Conservation (phyloP, 106 monocot species). For the Allium fistulosum region DNA sequence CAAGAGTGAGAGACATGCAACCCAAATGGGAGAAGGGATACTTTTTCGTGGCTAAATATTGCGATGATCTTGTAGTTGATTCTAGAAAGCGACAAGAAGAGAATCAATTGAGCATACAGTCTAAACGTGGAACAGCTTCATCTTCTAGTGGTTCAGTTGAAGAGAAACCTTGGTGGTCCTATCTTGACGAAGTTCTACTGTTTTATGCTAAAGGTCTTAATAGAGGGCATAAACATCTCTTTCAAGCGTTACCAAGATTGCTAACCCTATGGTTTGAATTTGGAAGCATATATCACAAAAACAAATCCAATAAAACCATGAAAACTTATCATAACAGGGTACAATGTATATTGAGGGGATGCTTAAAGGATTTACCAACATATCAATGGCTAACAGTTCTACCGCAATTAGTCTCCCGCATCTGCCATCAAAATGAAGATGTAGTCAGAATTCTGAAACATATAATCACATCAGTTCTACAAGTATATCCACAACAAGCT, state of each 20-base stretch:
- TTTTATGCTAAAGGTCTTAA: slow-evolving; percentile 94
- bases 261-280: slow-evolving; percentile 99
- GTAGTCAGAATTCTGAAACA: slow-evolving; percentile 80
- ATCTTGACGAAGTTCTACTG: slow-evolving; percentile 78
- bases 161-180: slow-evolving; percentile 93
- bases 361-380: slow-evolving; percentile 90
- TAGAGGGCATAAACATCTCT: slow-evolving; percentile 90
- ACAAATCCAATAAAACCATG: slow-evolving; percentile 48
- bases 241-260: slow-evolving; percentile 88
- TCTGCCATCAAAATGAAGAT: slow-evolving; percentile 94
- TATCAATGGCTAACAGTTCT: slow-evolving; percentile 97
- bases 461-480: slow-evolving; percentile 81
- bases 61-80: slow-evolving; percentile 95
- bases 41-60: slow-evolving; percentile 94
- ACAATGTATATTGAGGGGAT: slow-evolving; percentile 80
- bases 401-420: slow-evolving; percentile 89
- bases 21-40: slow-evolving; percentile 97
- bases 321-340: slow-evolving; percentile 79
- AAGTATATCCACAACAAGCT: slow-evolving; percentile 88
- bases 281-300: slow-evolving; percentile 75
- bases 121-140: slow-evolving; percentile 10
- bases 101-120: slow-evolving; percentile 9
- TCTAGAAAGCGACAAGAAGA: slow-evolving; percentile 93
- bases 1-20: slow-evolving; percentile 89
- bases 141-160: slow-evolving; percentile 33